Evolutionary conservation across 495 filamentous ascomycete species (phyloP).

Genomic region (Penicillium parvum): DNA sequence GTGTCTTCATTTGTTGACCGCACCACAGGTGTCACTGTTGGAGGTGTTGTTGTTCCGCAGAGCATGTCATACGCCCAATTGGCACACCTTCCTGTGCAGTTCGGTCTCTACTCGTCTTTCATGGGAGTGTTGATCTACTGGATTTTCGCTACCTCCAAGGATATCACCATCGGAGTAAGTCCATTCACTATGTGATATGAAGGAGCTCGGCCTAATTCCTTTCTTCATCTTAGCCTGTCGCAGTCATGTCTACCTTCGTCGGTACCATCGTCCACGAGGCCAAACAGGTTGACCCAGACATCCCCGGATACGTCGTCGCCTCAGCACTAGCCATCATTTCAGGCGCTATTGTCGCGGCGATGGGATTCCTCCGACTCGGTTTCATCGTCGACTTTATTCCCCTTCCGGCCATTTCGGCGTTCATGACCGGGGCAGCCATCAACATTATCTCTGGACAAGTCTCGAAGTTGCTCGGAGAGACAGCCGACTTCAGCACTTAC

Average conservation of each 20-base stretch:
- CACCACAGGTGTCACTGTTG: constrained; percentile 64
- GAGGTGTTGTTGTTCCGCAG: constrained; percentile 91
- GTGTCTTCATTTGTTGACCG: not conserved
- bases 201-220: not conserved
- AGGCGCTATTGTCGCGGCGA: constrained; percentile 69
- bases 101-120: constrained; percentile 89
- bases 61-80: constrained; percentile 92
- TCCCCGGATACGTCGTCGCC: constrained; percentile 59
- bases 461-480: constrained; percentile 75
- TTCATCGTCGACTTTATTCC: constrained; percentile 95
- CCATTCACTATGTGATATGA: not conserved
- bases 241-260: constrained; percentile 83
- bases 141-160: constrained; percentile 97
- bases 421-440: constrained; percentile 96
- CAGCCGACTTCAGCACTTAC: constrained; percentile 60
- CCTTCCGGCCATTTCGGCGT: constrained; percentile 81
- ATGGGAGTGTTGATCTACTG: constrained; percentile 93
- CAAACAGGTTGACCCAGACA: constrained; percentile 48
- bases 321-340: constrained; percentile 72
- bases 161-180: constrained; percentile 93
- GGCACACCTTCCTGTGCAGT: constrained; percentile 69
- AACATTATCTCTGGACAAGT: constrained; percentile 84
- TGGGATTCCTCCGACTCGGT: constrained; percentile 74
- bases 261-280: constrained; percentile 69
- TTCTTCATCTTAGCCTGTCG: constrained; percentile 62